Percentiles rank a stretch among this genome's conserved stretches.
Conservation (phyloP, 768 basidiomycete genomes). For the Boletus sensibilis region DNA sequence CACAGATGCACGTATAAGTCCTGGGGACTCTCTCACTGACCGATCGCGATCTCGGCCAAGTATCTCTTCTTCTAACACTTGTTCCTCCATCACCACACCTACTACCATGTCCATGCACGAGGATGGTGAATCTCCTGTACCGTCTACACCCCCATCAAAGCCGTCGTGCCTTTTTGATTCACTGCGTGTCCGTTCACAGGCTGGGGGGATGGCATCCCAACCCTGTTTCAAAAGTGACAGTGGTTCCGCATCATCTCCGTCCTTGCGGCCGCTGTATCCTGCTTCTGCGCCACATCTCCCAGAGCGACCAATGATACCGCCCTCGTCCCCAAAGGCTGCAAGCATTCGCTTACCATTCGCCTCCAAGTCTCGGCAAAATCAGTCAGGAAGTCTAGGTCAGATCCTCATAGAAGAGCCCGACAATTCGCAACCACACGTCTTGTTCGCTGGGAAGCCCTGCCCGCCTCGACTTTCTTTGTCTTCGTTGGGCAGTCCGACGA, state of each 20-base stretch:
- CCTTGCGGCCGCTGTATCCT: constrained; percentile 39
- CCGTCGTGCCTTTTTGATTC: constrained; percentile 34
- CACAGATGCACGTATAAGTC: constrained; percentile 40
- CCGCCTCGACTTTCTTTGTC: constrained; percentile 32
- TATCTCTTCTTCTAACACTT: constrained; percentile 60
- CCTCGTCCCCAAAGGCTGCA: constrained; percentile 30
- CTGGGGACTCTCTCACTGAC: constrained; percentile 41
- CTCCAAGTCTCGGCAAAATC: constrained; percentile 19
- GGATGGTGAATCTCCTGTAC: constrained; percentile 38
- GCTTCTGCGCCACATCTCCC: constrained; percentile 40
- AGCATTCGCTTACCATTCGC: constrained; percentile 35
- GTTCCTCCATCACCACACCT: constrained; percentile 43
- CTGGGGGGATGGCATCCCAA: constrained; percentile 30
- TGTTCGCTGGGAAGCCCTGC: constrained; percentile 26
- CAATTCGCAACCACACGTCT: constrained; percentile 29
- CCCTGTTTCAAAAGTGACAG: constrained; percentile 32
- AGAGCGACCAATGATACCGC: constrained; percentile 34
- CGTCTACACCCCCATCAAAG: constrained; percentile 38
- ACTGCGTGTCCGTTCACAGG: constrained; percentile 30
- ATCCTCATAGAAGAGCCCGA: constrained; percentile 29
- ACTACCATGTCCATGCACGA: constrained; percentile 39
- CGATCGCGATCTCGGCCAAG: constrained; percentile 58
- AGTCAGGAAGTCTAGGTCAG: constrained; percentile 15
- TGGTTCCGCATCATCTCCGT: constrained; percentile 31
- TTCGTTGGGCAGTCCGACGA: constrained; percentile 36